Evolutionary conservation across 2,329 filamentous ascomycete species (phyloP).

Genomic region (Venturia asperata): DNA sequence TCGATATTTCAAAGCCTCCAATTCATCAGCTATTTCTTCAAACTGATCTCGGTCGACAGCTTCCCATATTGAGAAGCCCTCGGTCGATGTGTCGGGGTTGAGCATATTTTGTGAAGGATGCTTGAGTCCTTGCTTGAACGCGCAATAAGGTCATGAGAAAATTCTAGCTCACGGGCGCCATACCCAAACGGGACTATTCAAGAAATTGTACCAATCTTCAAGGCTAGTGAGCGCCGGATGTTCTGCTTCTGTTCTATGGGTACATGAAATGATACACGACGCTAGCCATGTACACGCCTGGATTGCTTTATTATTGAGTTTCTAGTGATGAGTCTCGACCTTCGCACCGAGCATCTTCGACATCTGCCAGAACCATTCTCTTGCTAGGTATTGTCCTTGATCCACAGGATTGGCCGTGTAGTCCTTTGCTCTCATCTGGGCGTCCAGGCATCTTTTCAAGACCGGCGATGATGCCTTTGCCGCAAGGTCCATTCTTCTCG

Average conservation of each 20-base stretch:
- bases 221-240: neutral
- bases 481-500: neutral
- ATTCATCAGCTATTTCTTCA: conserved; percentile 2
- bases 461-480: neutral
- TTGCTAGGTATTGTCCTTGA: neutral
- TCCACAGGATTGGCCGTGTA: neutral
- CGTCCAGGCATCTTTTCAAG: neutral
- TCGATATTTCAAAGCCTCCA: neutral
- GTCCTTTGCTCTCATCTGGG: neutral
- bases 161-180: neutral
- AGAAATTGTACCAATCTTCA: neutral
- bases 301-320: neutral
- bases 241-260: neutral
- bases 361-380: too few species aligned
- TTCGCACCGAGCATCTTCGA: neutral
- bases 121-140: neutral
- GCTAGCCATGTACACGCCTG: neutral
- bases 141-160: neutral
- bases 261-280: neutral
- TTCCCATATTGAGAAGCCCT: conserved; percentile 9
- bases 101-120: conserved; percentile 2
- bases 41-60: conserved; percentile 1
- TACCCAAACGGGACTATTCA: neutral
- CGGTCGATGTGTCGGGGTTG: neutral
- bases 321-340: neutral